Evolutionary conservation across 1,284 basidiomycete genomes (phyloP).

Genomic region (Moniliella sp.): DNA sequence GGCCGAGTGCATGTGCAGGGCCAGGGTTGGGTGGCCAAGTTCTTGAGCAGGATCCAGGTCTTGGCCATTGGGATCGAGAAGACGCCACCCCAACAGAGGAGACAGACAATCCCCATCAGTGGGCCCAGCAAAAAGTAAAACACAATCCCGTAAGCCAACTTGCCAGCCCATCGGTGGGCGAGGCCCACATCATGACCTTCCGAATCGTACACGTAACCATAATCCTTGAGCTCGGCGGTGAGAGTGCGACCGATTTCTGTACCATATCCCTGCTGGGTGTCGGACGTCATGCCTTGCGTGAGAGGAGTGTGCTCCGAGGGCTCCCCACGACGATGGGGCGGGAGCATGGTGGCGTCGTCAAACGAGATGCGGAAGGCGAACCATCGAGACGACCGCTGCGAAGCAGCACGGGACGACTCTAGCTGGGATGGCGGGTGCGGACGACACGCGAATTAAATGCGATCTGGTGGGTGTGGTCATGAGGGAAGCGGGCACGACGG

Average conservation of each 20-base stretch:
- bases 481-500: slow-evolving; percentile 20
- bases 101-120: slow-evolving; percentile 44
- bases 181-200: slow-evolving; percentile 18
- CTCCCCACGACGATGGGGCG: too few relatives aligned
- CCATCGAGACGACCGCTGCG: too few relatives aligned
- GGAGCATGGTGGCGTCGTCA: too few relatives aligned
- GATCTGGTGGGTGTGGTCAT: slow-evolving; percentile 14
- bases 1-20: too few relatives aligned
- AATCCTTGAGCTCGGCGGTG: slow-evolving; percentile 20
- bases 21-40: slow-evolving; percentile 59
- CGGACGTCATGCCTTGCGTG: too few relatives aligned
- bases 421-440: too few relatives aligned
- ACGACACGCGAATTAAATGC: slow-evolving; percentile 18
- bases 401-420: too few relatives aligned
- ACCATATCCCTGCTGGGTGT: too few relatives aligned
- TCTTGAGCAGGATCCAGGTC: slow-evolving; percentile 76
- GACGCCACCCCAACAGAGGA: slow-evolving; percentile 76
- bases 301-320: too few relatives aligned
- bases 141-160: slow-evolving; percentile 36
- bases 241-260: too few relatives aligned
- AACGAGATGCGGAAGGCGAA: too few relatives aligned
- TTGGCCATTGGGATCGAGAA: slow-evolving; percentile 95
- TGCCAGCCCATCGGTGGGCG: slow-evolving; percentile 11
- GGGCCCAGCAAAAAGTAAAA: slow-evolving; percentile 80
- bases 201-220: slow-evolving; percentile 24